These are phyloP conservation scores for Alternaria sp. DNA, from an alignment of 2,329 filamentous ascomycete genomes.

Conservation along the genomic window DNA sequence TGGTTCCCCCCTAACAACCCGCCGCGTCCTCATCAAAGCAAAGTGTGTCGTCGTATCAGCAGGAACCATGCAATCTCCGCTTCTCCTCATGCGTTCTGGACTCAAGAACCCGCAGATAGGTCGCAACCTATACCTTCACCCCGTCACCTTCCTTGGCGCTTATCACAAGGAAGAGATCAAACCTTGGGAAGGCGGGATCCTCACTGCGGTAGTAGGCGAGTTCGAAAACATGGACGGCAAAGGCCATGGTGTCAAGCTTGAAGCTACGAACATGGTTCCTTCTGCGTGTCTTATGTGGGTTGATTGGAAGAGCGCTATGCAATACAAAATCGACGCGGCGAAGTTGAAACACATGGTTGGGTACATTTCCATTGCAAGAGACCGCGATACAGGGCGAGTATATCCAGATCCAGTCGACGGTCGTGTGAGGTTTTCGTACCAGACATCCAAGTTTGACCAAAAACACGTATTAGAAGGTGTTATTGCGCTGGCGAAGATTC, in stretches of 20 bases:
- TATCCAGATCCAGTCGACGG: constrained; percentile 76
- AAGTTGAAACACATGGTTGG: constrained; percentile 74
- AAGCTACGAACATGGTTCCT: constrained; percentile 79
- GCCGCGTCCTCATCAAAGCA: constrained; percentile 76
- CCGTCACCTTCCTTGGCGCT: constrained; percentile 65
- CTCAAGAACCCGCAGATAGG: constrained; percentile 85
- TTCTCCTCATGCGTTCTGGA: constrained; percentile 80
- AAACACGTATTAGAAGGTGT: constrained; percentile 76
- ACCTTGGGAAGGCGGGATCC: constrained; percentile 74
- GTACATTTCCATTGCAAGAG: constrained; percentile 78
- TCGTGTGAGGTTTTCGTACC: constrained; percentile 73
- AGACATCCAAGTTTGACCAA: constrained; percentile 74
- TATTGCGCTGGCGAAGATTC: constrained; percentile 76
- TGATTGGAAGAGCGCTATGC: constrained; percentile 72
- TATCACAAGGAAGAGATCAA: constrained; percentile 75
- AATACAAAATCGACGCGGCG: constrained; percentile 76
- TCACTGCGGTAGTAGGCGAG: constrained; percentile 79
- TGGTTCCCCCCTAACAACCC: constrained; percentile 61
- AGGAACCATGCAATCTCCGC: constrained; percentile 79
- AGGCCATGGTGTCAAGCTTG: constrained; percentile 85
- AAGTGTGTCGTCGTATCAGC: constrained; percentile 82
- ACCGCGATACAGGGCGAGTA: constrained; percentile 78
- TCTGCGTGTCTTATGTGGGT: constrained; percentile 69
- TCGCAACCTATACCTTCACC: constrained; percentile 82
- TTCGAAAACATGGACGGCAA: constrained; percentile 83